Base-by-base conservation (phyloP, 2,329 filamentous ascomycete genomes). In the Ophiocordyceps camponoti-leonardi region DNA sequence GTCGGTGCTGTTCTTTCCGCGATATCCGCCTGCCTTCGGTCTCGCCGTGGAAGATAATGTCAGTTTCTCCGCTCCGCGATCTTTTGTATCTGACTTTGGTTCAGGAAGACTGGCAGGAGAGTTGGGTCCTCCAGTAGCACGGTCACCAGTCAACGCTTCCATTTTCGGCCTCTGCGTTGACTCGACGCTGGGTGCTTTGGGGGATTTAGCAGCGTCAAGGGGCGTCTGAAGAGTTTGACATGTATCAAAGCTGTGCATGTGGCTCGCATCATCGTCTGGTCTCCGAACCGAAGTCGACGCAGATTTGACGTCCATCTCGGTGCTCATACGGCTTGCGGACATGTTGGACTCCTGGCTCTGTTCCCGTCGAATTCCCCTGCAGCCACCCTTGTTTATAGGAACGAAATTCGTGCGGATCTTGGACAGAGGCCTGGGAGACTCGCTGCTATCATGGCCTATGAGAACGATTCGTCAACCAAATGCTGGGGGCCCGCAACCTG, bases 321-420 rank as follows among this genome's bases (percentile, higher is more conserved):
- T 58, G 52, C 62, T 65, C 50, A 61, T 50, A 44, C 58, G 53
- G 46, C 62, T 56, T 50, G 58, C 56, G 11, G 63, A 65, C 30
- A 59, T 48, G 47, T 58, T 64, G n/a, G 61, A 60, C 49, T 64
- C 61, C 51, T 57, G 56, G 50, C 63, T 65, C 30, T 54, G 53
- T 31, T 65, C 59, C 55, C 62, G 54, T 54, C 64, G 67, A 28
- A 78, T 60, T 42, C 74, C 74, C 52, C 77, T 64, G 41, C 70
- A 66, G 45, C 75, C 74, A 61, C 77, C 72, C 50, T 77, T 77
- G 57, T 86, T 81, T 42, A 88, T 73, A 18, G 81, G 75, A 45
- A 88, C 73, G 58, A 88, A 88, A 58, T 69, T 84, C 35, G 82
- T 83, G 52, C 82, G 75, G 41, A 87, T 78, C 62, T 82, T 85